phyloP scores from a whole-genome alignment of 352 stramenopile species.

The Phytophthora chlamydospora region DNA sequence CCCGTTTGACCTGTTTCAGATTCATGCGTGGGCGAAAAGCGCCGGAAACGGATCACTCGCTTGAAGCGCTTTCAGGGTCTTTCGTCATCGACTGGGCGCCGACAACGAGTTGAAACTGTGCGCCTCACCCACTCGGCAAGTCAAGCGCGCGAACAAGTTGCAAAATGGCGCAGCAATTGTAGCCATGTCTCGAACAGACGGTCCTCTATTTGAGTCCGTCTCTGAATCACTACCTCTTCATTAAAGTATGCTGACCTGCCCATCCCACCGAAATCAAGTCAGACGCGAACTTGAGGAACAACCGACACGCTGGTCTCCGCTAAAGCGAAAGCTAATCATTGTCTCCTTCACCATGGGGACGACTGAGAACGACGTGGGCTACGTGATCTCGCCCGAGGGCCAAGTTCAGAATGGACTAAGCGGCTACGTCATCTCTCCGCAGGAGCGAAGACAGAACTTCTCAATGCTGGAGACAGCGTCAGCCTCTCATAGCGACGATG shows the following conservation, averaged over 20 bases:
- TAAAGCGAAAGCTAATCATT: not conserved
- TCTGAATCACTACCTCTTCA: conserved; percentile 8
- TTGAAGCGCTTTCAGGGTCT: too few species aligned
- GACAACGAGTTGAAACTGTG: too few species aligned
- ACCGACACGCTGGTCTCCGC: not conserved
- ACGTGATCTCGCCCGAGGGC: conserved; percentile 32
- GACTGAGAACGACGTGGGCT: conserved; percentile 16
- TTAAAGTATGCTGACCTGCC: conserved; percentile 9
- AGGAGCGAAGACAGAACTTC: conserved; percentile 36
- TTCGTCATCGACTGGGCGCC: too few species aligned
- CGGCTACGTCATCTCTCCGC: conserved; percentile 30
- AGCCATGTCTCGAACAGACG: not conserved
- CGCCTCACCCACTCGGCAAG: too few species aligned
- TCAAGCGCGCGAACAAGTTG: too few species aligned
- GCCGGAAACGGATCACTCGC: too few species aligned
- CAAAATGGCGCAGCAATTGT: too few species aligned
- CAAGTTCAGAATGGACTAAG: conserved; percentile 19
- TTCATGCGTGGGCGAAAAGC: too few species aligned
- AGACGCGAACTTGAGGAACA: conserved; percentile 13
- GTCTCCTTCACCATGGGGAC: conserved; percentile 10
- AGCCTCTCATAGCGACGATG: conserved; percentile 27
- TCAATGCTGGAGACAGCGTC: conserved; percentile 48
- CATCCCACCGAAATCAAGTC: conserved; percentile 30
- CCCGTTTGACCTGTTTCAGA: too few species aligned
- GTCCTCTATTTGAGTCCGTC: conserved; percentile 2